Evolutionary conservation across 495 filamentous ascomycete species (phyloP).

Genomic region (Barbatosphaeria neglecta): DNA sequence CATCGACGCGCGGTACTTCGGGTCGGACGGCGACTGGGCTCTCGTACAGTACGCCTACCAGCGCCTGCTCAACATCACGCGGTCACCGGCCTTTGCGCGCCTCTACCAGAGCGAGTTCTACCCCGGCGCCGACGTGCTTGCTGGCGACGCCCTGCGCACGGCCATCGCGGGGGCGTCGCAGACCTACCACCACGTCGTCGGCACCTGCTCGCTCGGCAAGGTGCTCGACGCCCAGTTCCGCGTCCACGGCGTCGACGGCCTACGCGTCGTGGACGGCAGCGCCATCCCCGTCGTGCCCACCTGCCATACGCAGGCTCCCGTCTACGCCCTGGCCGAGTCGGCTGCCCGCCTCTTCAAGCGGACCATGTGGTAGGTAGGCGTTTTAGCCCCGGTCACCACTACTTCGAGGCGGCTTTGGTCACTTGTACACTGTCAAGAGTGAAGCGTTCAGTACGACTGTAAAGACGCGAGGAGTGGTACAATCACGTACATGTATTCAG

Average conservation of each 20-base stretch:
- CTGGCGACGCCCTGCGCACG: conserved; percentile 1
- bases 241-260: conserved; percentile 17
- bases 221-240: conserved; percentile 22
- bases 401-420: no score
- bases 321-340: conserved; percentile 39
- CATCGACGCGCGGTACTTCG: conserved; percentile 6
- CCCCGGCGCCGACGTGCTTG: conserved; percentile 5
- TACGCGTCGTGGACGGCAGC: conserved; percentile 30
- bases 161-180: conserved; percentile 1
- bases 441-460: no score
- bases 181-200: conserved; percentile 5
- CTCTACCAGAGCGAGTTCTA: conserved; percentile 4
- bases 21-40: conserved; percentile 4
- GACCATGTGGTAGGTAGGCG: neutral
- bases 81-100: conserved; percentile 1
- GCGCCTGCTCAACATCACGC: conserved; percentile 6
- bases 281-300: conserved; percentile 31
- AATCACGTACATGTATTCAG: no score
- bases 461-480: no score
- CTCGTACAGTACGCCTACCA: conserved; percentile 5
- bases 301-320: conserved; percentile 29
- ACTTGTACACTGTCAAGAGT: no score
- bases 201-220: conserved; percentile 2
- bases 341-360: neutral
- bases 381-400: no score